These are phyloP conservation scores for Microdochium bolleyi DNA, from an alignment of 2,329 filamentous ascomycete genomes.

Conservation along the genomic window DNA sequence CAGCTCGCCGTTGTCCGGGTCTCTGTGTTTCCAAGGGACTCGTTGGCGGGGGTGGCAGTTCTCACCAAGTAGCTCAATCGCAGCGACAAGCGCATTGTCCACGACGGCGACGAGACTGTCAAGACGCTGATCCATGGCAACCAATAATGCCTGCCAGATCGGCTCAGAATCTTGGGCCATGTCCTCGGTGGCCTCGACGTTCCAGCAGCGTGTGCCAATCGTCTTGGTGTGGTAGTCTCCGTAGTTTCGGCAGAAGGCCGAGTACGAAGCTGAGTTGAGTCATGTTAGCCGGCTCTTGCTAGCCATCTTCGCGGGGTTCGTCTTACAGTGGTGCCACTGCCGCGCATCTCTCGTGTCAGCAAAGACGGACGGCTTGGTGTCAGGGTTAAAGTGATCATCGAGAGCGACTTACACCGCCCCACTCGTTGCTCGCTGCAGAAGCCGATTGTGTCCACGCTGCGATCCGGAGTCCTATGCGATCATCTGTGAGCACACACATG, in stretches of 20 bases:
- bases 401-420: conserved; percentile 23
- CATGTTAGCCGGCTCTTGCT: conserved; percentile 1
- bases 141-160: conserved; percentile 21
- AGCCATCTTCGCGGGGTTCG: background rate
- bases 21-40: too few species aligned
- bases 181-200: conserved; percentile 28
- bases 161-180: conserved; percentile 24
- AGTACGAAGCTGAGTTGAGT: conserved; percentile 19
- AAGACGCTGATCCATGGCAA: conserved; percentile 7
- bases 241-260: conserved; percentile 33
- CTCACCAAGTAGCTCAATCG: background rate
- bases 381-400: background rate
- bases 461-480: conserved; percentile 1
- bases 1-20: too few species aligned
- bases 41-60: too few species aligned
- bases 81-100: conserved; percentile 7
- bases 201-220: conserved; percentile 29
- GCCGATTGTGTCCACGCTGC: conserved; percentile 19
- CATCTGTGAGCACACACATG: background rate
- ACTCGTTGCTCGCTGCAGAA: conserved; percentile 16
- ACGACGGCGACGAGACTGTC: conserved; percentile 5
- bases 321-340: background rate
- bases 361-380: background rate
- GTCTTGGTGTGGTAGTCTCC: conserved; percentile 23
- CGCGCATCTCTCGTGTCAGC: background rate